Conservation (phyloP, 2,329 filamentous ascomycete genomes). For the Lasiodiplodia citricola region DNA sequence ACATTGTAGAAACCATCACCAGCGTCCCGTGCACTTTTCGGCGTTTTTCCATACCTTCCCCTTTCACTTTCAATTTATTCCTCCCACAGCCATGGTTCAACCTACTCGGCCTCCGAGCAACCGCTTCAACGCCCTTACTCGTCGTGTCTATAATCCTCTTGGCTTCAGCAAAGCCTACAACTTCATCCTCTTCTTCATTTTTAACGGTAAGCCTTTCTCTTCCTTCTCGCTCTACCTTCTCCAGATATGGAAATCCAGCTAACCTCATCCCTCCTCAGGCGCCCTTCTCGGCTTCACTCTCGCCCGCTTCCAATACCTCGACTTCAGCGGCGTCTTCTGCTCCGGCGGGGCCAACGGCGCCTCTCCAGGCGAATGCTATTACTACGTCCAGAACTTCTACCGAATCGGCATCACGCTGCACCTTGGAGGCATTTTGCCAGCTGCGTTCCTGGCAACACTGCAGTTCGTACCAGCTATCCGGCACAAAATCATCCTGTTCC, state of each 20-base stretch:
- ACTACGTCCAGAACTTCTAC: constrained; percentile 43
- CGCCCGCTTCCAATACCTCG: constrained; percentile 55
- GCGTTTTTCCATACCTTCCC: background rate
- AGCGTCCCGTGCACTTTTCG: background rate
- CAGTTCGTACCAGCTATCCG: constrained; percentile 53
- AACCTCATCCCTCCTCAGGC: background rate
- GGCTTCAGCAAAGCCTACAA: constrained; percentile 65
- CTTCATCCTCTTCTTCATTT: constrained; percentile 55
- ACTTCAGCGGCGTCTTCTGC: constrained; percentile 47
- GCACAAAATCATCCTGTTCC: constrained; percentile 58
- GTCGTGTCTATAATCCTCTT: constrained; percentile 50
- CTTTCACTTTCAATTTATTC: background rate
- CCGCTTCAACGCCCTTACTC: constrained; percentile 28
- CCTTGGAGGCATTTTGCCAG: constrained; percentile 47
- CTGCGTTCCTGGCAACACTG: constrained; percentile 45
- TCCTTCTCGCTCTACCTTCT: background rate
- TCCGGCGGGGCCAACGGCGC: constrained; percentile 30
- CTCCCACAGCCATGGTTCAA: constrained; percentile 28
- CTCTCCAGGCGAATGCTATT: constrained; percentile 54
- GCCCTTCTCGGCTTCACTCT: constrained; percentile 40
- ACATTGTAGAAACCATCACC: too few relatives aligned
- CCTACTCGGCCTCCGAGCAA: constrained; percentile 28
- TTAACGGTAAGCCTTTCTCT: constrained; percentile 3
- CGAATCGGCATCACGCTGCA: constrained; percentile 51
- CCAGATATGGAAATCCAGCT: too few relatives aligned